Evolutionary conservation across 306 rosid species (phyloP).

Genomic region (Mimosa pudica): DNA sequence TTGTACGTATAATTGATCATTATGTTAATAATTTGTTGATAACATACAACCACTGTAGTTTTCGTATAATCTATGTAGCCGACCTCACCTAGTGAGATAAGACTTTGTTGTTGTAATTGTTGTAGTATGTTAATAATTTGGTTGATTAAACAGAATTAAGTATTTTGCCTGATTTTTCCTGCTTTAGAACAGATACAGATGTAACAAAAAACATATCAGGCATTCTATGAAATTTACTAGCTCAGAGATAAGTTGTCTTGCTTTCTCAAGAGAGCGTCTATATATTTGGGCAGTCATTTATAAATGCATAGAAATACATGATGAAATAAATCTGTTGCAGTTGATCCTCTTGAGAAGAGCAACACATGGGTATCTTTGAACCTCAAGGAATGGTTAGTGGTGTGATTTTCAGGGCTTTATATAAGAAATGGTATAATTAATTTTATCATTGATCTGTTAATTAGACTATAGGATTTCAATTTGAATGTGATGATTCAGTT

Average conservation of each 20-base stretch:
- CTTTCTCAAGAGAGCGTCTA: not conserved
- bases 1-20: not conserved
- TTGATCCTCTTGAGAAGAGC: not conserved
- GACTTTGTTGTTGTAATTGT: too few species aligned
- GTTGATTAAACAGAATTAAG: not conserved
- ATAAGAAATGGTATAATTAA: not conserved
- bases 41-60: too few species aligned
- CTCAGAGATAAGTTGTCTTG: not conserved
- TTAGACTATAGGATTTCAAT: not conserved
- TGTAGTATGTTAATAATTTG: not conserved
- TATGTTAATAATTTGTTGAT: not conserved
- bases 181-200: not conserved
- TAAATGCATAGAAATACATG: not conserved
- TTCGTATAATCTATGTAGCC: too few species aligned
- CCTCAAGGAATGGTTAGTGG: not conserved
- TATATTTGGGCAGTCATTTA: not conserved
- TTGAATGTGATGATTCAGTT: not conserved
- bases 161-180: not conserved
- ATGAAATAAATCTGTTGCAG: not conserved
- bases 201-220: not conserved
- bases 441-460: not conserved
- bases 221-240: conserved; percentile 12
- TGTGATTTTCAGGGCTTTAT: not conserved
- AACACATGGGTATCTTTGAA: not conserved
- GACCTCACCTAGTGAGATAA: too few species aligned